A percentile compares a stretch with the other conserved stretches of the same genome.
These are phyloP conservation scores for Leccinum aurantiacum DNA, from an alignment of 768 basidiomycete species.

Conservation along the genomic window DNA sequence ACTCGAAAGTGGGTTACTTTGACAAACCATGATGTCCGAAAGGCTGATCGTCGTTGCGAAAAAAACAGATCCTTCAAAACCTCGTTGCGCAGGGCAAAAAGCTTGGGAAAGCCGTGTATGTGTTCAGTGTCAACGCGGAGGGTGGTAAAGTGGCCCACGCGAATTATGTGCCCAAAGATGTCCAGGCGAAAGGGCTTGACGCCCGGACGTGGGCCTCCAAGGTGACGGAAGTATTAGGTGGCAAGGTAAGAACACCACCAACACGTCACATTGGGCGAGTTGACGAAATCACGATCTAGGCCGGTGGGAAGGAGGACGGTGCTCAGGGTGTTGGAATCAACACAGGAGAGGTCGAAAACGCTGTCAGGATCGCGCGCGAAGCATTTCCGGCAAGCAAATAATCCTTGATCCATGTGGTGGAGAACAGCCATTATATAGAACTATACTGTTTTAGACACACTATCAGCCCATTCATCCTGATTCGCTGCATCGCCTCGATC, in stretches of 20 bases:
- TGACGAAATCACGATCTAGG: slow-evolving; percentile 44
- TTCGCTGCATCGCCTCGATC: neutral
- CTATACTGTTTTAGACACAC: neutral
- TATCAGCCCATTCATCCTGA: neutral
- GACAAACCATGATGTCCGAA: neutral
- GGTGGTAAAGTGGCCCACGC: slow-evolving; percentile 81
- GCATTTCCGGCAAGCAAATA: slow-evolving; percentile 32
- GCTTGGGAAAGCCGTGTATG: slow-evolving; percentile 80
- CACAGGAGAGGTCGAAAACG: slow-evolving; percentile 61
- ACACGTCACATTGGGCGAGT: neutral
- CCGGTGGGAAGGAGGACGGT: slow-evolving; percentile 92
- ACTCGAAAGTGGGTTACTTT: slow-evolving; percentile 65
- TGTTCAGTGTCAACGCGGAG: slow-evolving; percentile 76
- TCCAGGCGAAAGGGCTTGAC: slow-evolving; percentile 67
- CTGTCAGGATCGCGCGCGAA: slow-evolving; percentile 54
- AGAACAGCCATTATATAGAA: neutral
- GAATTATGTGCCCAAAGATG: slow-evolving; percentile 71
- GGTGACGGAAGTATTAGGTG: slow-evolving; percentile 79
- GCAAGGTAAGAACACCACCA: slow-evolving; percentile 64
- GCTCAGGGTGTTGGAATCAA: slow-evolving; percentile 86
- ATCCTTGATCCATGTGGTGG: neutral
- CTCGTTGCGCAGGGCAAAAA: slow-evolving; percentile 79
- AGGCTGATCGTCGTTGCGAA: neutral
- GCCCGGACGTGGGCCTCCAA: slow-evolving; percentile 86
- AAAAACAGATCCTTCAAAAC: slow-evolving; percentile 64